Conservation (phyloP, 1,284 basidiomycete species). For the Abortiporus biennis region DNA sequence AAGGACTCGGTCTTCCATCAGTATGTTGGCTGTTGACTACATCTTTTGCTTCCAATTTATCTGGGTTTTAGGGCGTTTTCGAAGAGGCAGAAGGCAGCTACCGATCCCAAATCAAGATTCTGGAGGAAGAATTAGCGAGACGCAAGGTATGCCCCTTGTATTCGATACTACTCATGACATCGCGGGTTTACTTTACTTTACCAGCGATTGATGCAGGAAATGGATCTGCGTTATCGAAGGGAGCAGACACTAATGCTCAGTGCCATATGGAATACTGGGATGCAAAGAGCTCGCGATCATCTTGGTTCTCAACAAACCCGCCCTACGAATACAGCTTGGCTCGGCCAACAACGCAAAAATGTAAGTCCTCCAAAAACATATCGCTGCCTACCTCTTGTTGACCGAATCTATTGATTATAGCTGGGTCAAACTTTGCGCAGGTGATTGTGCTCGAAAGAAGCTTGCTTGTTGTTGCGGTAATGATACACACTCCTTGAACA, state of each 20-base stretch:
- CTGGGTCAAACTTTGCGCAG: slow-evolving; percentile 29
- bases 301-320: slow-evolving; percentile 36
- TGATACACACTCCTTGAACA: too few relatives aligned
- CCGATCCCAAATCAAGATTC: slow-evolving; percentile 63
- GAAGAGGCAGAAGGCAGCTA: slow-evolving; percentile 69
- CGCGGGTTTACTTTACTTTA: slow-evolving; percentile 8
- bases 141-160: slow-evolving; percentile 29
- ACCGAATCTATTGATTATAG: slow-evolving; percentile 22
- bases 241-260: slow-evolving; percentile 81
- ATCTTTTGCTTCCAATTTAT: not conserved
- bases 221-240: slow-evolving; percentile 55
- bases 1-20: slow-evolving; percentile 26
- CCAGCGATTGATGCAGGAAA: slow-evolving; percentile 50
- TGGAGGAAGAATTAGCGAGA: slow-evolving; percentile 67
- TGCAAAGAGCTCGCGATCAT: slow-evolving; percentile 52
- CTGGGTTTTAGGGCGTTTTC: slow-evolving; percentile 41
- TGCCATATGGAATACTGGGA: slow-evolving; percentile 65
- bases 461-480: too few relatives aligned
- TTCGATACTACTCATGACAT: slow-evolving; percentile 4
- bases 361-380: slow-evolving; percentile 26
- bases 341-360: slow-evolving; percentile 51
- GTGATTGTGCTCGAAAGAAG: slow-evolving; percentile 13
- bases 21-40: slow-evolving; percentile 8
- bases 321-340: slow-evolving; percentile 49
- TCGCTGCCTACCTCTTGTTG: not conserved